A percentile compares a stretch with the other conserved stretches of the same genome.
phyloP scores from a whole-genome alignment of 2,329 filamentous ascomycete genomes.

The Cucurbitaria berberidis region DNA sequence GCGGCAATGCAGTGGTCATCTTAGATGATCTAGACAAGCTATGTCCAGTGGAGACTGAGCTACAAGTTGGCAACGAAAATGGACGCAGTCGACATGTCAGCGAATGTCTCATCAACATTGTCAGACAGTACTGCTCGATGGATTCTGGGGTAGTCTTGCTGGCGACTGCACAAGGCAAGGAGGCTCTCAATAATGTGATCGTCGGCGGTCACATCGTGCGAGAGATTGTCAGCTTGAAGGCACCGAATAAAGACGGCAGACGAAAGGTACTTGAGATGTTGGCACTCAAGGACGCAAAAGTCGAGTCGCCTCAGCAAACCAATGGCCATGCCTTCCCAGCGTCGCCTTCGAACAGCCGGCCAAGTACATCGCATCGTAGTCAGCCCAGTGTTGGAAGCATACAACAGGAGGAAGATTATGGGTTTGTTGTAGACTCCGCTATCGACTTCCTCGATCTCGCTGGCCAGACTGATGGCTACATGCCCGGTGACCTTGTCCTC shows the following conservation, averaged over 20 bases:
- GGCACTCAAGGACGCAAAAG: conserved; percentile 55
- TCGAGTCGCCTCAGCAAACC: conserved; percentile 23
- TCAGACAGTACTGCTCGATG: conserved; percentile 80
- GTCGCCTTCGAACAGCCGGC: conserved; percentile 58
- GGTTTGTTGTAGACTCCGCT: conserved; percentile 74
- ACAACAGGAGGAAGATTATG: conserved; percentile 47
- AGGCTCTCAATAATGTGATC: conserved; percentile 87
- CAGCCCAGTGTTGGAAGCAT: conserved; percentile 48
- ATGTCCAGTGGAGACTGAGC: conserved; percentile 90
- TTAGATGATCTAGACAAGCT: conserved; percentile 93
- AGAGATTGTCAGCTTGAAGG: conserved; percentile 87
- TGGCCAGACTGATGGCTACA: conserved; percentile 94
- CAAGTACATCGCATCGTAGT: conserved; percentile 51
- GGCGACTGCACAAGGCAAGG: conserved; percentile 91
- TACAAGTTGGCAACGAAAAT: conserved; percentile 93
- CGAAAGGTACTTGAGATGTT: conserved; percentile 83
- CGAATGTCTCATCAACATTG: conserved; percentile 82
- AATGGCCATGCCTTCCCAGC: conserved; percentile 43
- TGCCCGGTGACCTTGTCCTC: conserved; percentile 90
- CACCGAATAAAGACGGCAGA: conserved; percentile 89
- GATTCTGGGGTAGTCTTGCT: conserved; percentile 84
- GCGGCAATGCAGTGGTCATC: conserved; percentile 82
- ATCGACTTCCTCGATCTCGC: conserved; percentile 93
- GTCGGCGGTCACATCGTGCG: conserved; percentile 90
- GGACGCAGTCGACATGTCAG: conserved; percentile 90